These are phyloP conservation scores for Neofusicoccum umdonicola DNA, from an alignment of 2,329 filamentous ascomycete species.

Conservation along the genomic window DNA sequence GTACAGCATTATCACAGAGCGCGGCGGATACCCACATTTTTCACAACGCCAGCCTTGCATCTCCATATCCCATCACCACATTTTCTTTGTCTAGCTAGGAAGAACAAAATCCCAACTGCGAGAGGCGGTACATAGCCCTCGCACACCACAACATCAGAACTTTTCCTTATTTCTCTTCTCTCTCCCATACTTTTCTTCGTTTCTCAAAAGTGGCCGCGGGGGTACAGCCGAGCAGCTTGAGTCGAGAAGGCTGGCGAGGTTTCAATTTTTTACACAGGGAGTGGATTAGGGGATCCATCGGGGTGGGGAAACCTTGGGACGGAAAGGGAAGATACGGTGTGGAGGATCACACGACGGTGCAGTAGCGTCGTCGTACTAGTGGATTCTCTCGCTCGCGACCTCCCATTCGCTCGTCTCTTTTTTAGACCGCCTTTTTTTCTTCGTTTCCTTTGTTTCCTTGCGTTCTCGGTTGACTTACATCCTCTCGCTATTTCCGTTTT, in stretches of 20 bases:
- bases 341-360: conserved; percentile 14
- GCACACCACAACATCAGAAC: neutral
- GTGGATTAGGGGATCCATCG: neutral
- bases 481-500: neutral
- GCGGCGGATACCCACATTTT: conserved; percentile 6
- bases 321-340: conserved; percentile 12
- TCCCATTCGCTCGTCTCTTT: neutral
- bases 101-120: neutral
- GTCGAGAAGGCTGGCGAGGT: neutral
- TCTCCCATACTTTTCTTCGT: neutral
- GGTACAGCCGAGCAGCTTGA: neutral
- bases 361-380: neutral
- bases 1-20: conserved; percentile 8
- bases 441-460: neutral
- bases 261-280: neutral
- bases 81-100: conserved; percentile 13
- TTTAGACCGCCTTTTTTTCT: neutral
- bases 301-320: neutral
- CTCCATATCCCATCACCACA: neutral
- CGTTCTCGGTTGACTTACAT: no score
- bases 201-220: conserved; percentile 9
- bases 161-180: neutral
- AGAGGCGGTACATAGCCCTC: neutral
- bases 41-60: neutral
- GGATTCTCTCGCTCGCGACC: neutral